Base-by-base conservation (phyloP, 2,329 filamentous ascomycete species). In the Stylonectria norvegica region DNA sequence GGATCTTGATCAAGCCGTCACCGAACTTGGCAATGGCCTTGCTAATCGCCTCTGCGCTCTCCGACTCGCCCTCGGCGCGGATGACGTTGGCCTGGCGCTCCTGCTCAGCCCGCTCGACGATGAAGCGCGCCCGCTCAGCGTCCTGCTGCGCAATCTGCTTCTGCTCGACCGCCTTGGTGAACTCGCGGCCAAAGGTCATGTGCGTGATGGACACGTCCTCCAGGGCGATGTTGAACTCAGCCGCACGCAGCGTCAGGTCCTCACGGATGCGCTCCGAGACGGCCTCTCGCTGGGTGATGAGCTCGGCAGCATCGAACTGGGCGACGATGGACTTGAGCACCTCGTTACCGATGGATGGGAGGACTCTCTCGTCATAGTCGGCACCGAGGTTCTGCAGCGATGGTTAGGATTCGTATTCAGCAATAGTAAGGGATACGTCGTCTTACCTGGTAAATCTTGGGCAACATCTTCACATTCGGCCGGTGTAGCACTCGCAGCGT, bases 141-240 rank as follows among this genome's bases (percentile, higher is more conserved):
- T 98, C 93, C 71, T 98, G 93, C 73, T 98, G 93, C 40, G 93
- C 93, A 67, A 98, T 98, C 77, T 98, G 93, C 83, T 98, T 98
- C 81, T 98, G 93, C 75, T 98, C 93, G 60, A 98, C 93, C 52
- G 93, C 93, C 69, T 88, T 87, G 47, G 93, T 98, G 77, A 98
- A 98, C 71, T 98, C 93, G 69, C 91, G 91, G 57, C 93, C 93
- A 65, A 98, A 98, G 38, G 93, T 98, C 93, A 98, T 98, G 78
- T 98, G 93, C 47, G 93, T 98, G 69, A 98, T 98, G 63, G 89
- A 95, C 45, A 98, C 93, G 63, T 98, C 93, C 71, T 98, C 93
- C 38, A 98, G 87, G 19, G 89, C 89, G 63, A 98, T 98, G 77
- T 98, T 95, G 82, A 98, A 98, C 69, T 98, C 93, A 60, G 84